Evolutionary conservation across 257 asterid genomes (phyloP).

Genomic region (Prunella vulgaris): DNA sequence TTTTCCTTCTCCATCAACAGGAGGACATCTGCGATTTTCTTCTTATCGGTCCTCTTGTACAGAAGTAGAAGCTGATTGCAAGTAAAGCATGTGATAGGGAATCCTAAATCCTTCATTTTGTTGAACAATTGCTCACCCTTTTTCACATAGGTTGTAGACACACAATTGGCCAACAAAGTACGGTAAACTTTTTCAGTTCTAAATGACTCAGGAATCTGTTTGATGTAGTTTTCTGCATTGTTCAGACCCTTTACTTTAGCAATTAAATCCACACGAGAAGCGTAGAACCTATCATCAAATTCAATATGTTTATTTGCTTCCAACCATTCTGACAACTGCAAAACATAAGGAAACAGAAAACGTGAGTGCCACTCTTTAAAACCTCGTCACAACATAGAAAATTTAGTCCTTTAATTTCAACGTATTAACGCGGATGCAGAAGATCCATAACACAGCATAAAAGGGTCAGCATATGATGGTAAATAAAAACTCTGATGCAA

Average conservation of each 20-base stretch:
- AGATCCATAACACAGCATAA: background rate
- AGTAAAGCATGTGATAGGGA: slow-evolving; percentile 44
- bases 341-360: slow-evolving; percentile 14
- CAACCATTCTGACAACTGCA: slow-evolving; percentile 78
- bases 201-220: slow-evolving; percentile 51
- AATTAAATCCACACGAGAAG: slow-evolving; percentile 61
- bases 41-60: slow-evolving; percentile 52
- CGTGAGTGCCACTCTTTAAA: slow-evolving; percentile 3
- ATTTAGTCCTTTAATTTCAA: background rate
- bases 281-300: slow-evolving; percentile 43
- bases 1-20: slow-evolving; percentile 64
- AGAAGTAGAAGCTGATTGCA: slow-evolving; percentile 68
- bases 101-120: slow-evolving; percentile 53
- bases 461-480: background rate
- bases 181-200: slow-evolving; percentile 57
- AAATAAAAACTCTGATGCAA: background rate
- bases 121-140: slow-evolving; percentile 64
- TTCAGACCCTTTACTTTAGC: slow-evolving; percentile 56
- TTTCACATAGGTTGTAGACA: slow-evolving; percentile 25
- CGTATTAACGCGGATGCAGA: background rate
- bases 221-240: slow-evolving; percentile 52
- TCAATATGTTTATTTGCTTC: slow-evolving; percentile 39
- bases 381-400: background rate
- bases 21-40: slow-evolving; percentile 64
- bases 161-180: slow-evolving; percentile 61